These are phyloP conservation scores for Phytophthora quininea DNA, from an alignment of 352 stramenopile species.

Conservation along the genomic window DNA sequence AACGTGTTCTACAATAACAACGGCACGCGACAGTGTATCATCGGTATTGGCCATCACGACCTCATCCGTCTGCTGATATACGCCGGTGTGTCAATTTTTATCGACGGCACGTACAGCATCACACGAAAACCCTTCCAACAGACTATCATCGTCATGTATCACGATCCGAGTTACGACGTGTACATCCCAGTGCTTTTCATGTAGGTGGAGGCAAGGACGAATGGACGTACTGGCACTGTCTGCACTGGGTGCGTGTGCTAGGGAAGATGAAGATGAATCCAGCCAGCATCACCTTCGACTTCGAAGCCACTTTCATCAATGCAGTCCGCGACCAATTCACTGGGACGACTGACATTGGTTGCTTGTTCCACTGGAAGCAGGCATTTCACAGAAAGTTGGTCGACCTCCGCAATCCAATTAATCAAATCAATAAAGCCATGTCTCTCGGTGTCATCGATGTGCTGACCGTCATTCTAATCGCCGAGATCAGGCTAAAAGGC, in stretches of 20 bases:
- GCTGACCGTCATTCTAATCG: constrained; percentile 10
- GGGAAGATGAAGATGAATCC: constrained; percentile 13
- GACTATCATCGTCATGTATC: constrained; percentile 1
- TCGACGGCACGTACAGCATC: constrained; percentile 9
- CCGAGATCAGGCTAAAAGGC: constrained; percentile 5
- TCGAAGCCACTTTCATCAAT: constrained; percentile 1
- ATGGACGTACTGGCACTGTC: constrained; percentile 7
- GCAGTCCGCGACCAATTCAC: not conserved
- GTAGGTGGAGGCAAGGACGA: constrained; percentile 7
- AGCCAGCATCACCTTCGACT: constrained; percentile 5
- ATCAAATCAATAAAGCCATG: constrained; percentile 12
- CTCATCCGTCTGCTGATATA: constrained; percentile 1
- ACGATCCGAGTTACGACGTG: constrained; percentile 5
- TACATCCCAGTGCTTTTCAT: constrained; percentile 9
- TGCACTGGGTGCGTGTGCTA: constrained; percentile 6
- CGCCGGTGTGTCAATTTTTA: constrained; percentile 2
- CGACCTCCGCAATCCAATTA: not conserved
- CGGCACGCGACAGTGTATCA: constrained; percentile 2
- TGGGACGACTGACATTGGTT: not conserved
- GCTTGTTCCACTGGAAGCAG: constrained; percentile 12
- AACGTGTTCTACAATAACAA: constrained; percentile 1
- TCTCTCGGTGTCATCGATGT: constrained; percentile 4
- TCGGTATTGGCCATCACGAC: constrained; percentile 6
- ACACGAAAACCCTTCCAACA: not conserved
- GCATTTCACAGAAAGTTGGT: constrained; percentile 7